A percentile compares a stretch with the other conserved stretches of the same genome.
Conservation (phyloP, 1,139 yeast species). For the Taphrina flavorubra region DNA sequence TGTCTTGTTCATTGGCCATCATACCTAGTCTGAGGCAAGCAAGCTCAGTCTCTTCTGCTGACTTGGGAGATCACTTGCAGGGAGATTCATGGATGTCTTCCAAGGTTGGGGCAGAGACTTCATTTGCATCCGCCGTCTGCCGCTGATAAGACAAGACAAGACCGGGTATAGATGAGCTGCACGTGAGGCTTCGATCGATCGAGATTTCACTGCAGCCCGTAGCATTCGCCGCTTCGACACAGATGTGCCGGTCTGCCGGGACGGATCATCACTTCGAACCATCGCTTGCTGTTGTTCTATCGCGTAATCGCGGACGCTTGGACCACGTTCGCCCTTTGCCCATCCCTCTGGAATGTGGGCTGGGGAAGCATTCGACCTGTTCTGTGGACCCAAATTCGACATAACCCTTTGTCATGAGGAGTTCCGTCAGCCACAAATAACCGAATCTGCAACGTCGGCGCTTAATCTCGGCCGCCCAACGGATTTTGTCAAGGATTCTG, state of each 20-base stretch:
- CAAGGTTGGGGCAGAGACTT: too few relatives aligned
- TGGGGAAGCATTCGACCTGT: background rate
- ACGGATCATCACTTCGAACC: too few relatives aligned
- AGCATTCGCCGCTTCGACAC: too few relatives aligned
- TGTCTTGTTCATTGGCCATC: constrained; percentile 1
- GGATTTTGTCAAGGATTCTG: background rate
- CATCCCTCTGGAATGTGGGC: background rate
- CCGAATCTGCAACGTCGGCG: constrained; percentile 13
- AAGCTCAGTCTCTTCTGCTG: background rate
- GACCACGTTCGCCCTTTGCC: background rate
- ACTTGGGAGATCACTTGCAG: background rate
- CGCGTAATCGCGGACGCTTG: too few relatives aligned
- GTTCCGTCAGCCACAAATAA: background rate
- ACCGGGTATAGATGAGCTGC: too few relatives aligned
- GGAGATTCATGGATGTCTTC: background rate
- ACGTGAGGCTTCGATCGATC: too few relatives aligned
- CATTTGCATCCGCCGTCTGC: too few relatives aligned
- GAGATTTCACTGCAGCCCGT: too few relatives aligned
- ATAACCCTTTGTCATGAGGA: too few relatives aligned
- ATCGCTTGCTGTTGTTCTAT: too few relatives aligned
- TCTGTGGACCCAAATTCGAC: background rate
- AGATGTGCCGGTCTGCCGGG: too few relatives aligned
- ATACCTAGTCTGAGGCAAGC: background rate
- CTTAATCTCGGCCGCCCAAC: background rate
- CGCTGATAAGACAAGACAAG: too few relatives aligned